Evolutionary conservation across 2,329 filamentous ascomycete species (phyloP), one percentile per base, ranked within the genome.

Genomic region (Beauveria bassiana): DNA sequence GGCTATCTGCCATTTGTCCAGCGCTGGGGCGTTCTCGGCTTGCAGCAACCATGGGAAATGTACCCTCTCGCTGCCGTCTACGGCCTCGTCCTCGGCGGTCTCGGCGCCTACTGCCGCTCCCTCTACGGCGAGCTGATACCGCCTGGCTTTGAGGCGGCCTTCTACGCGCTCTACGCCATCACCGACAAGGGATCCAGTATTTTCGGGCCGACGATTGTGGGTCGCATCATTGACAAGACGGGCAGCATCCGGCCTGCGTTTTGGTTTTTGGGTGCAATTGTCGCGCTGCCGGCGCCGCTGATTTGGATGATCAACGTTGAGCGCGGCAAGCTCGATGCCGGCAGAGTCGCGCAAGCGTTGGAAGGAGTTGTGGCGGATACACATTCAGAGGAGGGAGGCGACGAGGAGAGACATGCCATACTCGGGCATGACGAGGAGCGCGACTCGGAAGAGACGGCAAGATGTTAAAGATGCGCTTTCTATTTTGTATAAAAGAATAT

Each of bases 11-110:
- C 93, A 0, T 85, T 90, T 7, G 82, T 99, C 52, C 83, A 86
- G 67, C 77, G 80, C 8, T 85, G 89, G 74, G 93, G 91, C 0
- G 86, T 90, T 5, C 77, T 92, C 46, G 95, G 95, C 1, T 80
- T 99, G n/a, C 92, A 96, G 73, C 87, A 95, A 71, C 88, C 90
- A 3, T 96, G 92, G 90, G 95, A 99, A 69, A 97, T 99, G 91
- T 98, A 95, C 68, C 90, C 91, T 0, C 77, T 99, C 1, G 93
- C 91, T 0, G 89, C 90, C 3, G 85, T 98, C 14, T 98, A 97
- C 73, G 95, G 95, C 0, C 85, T 99, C 55, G 93, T 98, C 2
- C 85, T 98, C 34, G 95, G 95, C n/a, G 95, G 95, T 0, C 77
- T 99, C 46, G 91, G 90, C 62, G 89, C 89, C 26, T 97, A 98